These are phyloP conservation scores for Phytophthora megakarya DNA, from an alignment of 352 stramenopile species.

Conservation along the genomic window DNA sequence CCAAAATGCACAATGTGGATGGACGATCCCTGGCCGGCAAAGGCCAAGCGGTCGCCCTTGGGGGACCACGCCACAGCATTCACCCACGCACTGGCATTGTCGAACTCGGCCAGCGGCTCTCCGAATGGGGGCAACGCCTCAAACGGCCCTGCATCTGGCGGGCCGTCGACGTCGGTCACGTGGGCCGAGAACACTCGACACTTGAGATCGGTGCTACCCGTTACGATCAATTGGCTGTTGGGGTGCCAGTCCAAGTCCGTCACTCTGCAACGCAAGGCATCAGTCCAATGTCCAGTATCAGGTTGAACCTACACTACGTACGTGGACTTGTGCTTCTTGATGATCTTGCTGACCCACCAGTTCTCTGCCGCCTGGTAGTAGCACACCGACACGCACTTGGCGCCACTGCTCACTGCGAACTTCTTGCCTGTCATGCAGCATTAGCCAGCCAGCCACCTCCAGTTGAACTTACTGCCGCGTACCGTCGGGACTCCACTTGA, in stretches of 20 bases:
- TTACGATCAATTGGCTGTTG: constrained; percentile 92
- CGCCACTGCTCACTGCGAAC: constrained; percentile 92
- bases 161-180: constrained; percentile 80
- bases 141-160: constrained; percentile 76
- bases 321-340: constrained; percentile 97
- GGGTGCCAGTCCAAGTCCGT: constrained; percentile 93
- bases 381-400: constrained; percentile 94
- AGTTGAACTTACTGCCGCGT: neutral
- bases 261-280: constrained; percentile 45
- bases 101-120: constrained; percentile 83
- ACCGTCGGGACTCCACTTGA: constrained; percentile 94
- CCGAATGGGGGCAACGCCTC: constrained; percentile 76
- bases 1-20: constrained; percentile 92
- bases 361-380: constrained; percentile 92
- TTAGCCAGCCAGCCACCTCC: constrained; percentile 10
- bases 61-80: constrained; percentile 93
- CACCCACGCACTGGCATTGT: constrained; percentile 92
- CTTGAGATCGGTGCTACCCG: constrained; percentile 92
- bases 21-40: constrained; percentile 91
- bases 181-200: constrained; percentile 93
- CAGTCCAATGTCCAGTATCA: neutral
- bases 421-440: constrained; percentile 69
- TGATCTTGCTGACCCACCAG: constrained; percentile 97
- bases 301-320: constrained; percentile 64
- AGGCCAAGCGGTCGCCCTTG: constrained; percentile 86